Evolutionary conservation across 768 basidiomycete genomes (phyloP).

Genomic region (Calocybe gangraenosa): DNA sequence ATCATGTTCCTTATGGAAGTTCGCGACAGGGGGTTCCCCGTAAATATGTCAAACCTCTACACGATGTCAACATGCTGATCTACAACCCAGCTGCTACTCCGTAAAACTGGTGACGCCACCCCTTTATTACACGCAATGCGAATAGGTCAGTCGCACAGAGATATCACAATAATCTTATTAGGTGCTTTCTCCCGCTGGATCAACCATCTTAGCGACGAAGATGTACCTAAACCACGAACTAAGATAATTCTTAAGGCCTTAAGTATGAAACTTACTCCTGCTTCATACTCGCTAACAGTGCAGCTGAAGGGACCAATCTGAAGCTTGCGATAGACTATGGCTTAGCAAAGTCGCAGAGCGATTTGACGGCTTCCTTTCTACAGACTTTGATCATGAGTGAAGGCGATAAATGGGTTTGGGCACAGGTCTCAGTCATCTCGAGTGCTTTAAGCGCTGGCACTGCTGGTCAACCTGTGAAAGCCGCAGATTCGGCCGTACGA

Average conservation of each 20-base stretch:
- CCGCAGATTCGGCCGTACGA: constrained; percentile 72
- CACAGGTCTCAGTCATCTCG: constrained; percentile 62
- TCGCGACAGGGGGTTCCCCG: constrained; percentile 75
- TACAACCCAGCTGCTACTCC: constrained; percentile 62
- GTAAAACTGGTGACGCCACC: constrained; percentile 79
- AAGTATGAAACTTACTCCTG: constrained; percentile 40
- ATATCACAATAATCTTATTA: constrained; percentile 82
- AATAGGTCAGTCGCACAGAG: constrained; percentile 67
- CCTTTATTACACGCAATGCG: constrained; percentile 91
- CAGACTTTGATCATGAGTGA: constrained; percentile 97
- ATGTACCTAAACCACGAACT: constrained; percentile 66
- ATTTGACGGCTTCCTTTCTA: constrained; percentile 87
- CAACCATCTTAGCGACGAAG: constrained; percentile 81
- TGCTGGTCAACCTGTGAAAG: constrained; percentile 68
- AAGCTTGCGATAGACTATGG: constrained; percentile 92
- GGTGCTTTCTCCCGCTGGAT: constrained; percentile 92
- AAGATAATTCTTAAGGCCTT: constrained; percentile 73
- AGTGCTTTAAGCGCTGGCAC: constrained; percentile 67
- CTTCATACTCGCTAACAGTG: constrained; percentile 1
- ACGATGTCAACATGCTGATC: neutral
- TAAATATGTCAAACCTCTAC: constrained; percentile 31
- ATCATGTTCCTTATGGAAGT: constrained; percentile 81
- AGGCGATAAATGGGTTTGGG: constrained; percentile 85
- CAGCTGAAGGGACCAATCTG: constrained; percentile 58
- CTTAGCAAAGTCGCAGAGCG: constrained; percentile 72